Evolutionary conservation across 2,329 filamentous ascomycete species (phyloP), one percentile per base, ranked within the genome.

Genomic region (Apiospora pterosperma): DNA sequence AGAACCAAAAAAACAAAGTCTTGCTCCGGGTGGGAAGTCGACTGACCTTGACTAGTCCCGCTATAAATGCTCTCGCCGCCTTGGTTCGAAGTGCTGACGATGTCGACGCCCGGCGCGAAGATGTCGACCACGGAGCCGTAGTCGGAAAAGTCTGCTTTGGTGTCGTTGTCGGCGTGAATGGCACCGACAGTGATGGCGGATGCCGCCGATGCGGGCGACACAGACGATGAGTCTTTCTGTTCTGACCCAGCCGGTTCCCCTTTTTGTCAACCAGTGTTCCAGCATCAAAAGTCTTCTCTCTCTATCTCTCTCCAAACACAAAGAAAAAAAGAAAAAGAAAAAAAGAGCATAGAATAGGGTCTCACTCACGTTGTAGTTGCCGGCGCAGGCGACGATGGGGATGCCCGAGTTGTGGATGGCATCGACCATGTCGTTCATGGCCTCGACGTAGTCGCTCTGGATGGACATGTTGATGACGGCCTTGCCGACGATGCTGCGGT

Each of bases 391-490:
- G 11, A 69, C 67, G 6, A 69, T 59, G 36, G 67, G 65, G 52
- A 72, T 23, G 5, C 69, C 67, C 11, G 59, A 48, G 19, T 70
- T 21, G 42, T 67, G 52, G n/a, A 65, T 65, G 16, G 25, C 36
- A 7, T 64, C 58, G 21, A 69, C 65, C 7, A 68, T 68, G 11
- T 31, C 48, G 64, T 70, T 70, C 44, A 67, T n/a, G 34, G 68
- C 28, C 4, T 59, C 6, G 42, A 65, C 64, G 25, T 10, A 11
- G 31, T 28, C 16, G 14, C 68, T 67, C 66, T 72, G 68, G 55
- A 74, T 66, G 23, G 70, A 72, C 67, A 73, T 67, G 63, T 71
- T 73, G 28, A 72, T 60, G 36, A 73, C 66, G 34, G 48, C 48
- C 16, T 64, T 60, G 12, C 70, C 67, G 14, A 60, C 65, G 31